Evolutionary conservation across 371 early-diverging fungal species (phyloP), one percentile per base, ranked within the genome.

Genomic region (Mortierella sp.): DNA sequence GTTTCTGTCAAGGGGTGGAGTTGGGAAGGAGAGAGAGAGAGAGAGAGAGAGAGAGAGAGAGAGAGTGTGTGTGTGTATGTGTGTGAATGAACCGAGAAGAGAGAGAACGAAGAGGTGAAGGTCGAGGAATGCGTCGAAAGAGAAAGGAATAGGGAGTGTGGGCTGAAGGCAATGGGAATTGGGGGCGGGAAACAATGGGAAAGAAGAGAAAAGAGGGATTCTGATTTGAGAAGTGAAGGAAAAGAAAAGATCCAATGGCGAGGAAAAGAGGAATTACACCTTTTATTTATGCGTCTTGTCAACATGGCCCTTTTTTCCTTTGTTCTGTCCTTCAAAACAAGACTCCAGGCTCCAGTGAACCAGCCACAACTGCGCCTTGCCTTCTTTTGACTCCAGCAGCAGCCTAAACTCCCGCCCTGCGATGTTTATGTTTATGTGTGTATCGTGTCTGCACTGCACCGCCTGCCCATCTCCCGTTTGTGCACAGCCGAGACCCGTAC

Each of bases 341-440:
- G 37, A 6, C 31, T 14, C 0, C 54, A 31, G 14, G 13, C 61
- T 31, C 61, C 61, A 61, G 31, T 34, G 34, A 34, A 61, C 37
- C 67, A 64, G 64, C 64, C 64, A 64, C 64, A 21, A 64, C 64
- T 64, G 40, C 64, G 64, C 64, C 64, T 24, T 64, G 9, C 1
- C 64, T 21, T 6, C 37, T 31, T n/a, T 8, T 34, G 16, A 31
- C 1, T 14, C 16, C 8, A 37, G 19, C 67, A 40, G 53, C 37
- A 40, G 9, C 61, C 50, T 50, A 50, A 50, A 50, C 50, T 16
- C 50, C 16, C 50, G 16, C 13, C 16, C 6, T 40, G 43, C 2
- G n/a, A n/a, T n/a, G n/a, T n/a, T n/a, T n/a, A n/a, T 46, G 46
- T 46, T 46, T 13, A 13, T 46, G 46, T 8, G 46, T 0, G 46